These are phyloP conservation scores for Corylus heterophylla DNA, from an alignment of 306 rosid genomes.

Conservation along the genomic window DNA sequence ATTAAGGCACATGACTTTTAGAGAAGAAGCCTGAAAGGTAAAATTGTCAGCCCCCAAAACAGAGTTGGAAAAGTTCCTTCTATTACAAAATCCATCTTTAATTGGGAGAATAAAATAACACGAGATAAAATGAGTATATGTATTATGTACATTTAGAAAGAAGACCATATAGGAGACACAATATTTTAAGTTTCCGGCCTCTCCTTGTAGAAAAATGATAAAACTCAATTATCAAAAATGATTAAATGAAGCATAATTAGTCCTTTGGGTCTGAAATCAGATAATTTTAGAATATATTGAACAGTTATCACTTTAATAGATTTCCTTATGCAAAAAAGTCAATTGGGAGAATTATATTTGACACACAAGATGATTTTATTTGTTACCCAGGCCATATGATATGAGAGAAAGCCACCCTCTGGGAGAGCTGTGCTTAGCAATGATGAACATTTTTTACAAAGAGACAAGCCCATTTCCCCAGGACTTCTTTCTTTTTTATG, in stretches of 20 bases:
- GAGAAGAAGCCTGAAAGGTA: neutral
- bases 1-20: neutral
- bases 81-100: neutral
- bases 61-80: neutral
- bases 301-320: neutral
- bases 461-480: neutral
- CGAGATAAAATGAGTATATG: neutral
- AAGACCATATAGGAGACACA: neutral
- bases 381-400: neutral
- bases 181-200: neutral
- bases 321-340: neutral
- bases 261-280: neutral
- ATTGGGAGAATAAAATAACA: neutral
- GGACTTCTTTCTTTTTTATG: neutral
- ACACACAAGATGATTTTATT: neutral
- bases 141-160: neutral
- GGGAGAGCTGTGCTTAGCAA: neutral
- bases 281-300: neutral
- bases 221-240: neutral
- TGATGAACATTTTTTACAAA: neutral
- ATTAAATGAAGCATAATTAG: neutral
- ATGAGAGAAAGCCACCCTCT: neutral
- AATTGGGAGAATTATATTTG: neutral
- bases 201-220: neutral
- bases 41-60: neutral